Percentiles rank a stretch among this genome's conserved stretches.
Conservation (phyloP, 345 rosid genomes). For the Syzygium aqueum region DNA sequence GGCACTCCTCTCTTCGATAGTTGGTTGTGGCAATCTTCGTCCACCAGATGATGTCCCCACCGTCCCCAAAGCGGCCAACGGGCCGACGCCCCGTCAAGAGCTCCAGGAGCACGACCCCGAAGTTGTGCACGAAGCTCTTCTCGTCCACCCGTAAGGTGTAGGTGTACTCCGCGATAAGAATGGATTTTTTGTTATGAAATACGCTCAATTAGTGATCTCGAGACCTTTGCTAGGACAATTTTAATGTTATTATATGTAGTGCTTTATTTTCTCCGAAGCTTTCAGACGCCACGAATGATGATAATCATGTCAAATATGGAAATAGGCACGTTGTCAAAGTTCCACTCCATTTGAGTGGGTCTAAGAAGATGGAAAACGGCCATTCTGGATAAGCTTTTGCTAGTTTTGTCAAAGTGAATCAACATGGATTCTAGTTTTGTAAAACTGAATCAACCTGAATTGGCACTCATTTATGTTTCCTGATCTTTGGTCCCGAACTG, state of each 20-base stretch:
- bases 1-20: conserved; percentile 20
- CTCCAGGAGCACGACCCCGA: conserved; percentile 50
- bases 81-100: conserved; percentile 44
- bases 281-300: neutral
- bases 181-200: neutral
- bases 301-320: neutral
- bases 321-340: neutral
- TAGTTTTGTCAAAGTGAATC: too few relatives aligned
- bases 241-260: too few relatives aligned
- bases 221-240: neutral
- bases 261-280: neutral
- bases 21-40: conserved; percentile 15
- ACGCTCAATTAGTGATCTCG: neutral
- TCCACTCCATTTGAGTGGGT: neutral
- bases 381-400: neutral
- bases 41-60: conserved; percentile 58
- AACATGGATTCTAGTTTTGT: too few relatives aligned
- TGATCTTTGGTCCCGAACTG: too few relatives aligned
- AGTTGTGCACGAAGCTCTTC: conserved; percentile 59
- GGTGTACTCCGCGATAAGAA: conserved; percentile 34
- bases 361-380: neutral
- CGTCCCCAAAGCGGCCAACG: conserved; percentile 48
- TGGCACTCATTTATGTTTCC: too few relatives aligned
- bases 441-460: too few relatives aligned
- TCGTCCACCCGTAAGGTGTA: conserved; percentile 59